A percentile compares a stretch with the other conserved stretches of the same genome.
phyloP scores from a whole-genome alignment of 2,329 filamentous ascomycete genomes.

The Botrytis paeoniae region DNA sequence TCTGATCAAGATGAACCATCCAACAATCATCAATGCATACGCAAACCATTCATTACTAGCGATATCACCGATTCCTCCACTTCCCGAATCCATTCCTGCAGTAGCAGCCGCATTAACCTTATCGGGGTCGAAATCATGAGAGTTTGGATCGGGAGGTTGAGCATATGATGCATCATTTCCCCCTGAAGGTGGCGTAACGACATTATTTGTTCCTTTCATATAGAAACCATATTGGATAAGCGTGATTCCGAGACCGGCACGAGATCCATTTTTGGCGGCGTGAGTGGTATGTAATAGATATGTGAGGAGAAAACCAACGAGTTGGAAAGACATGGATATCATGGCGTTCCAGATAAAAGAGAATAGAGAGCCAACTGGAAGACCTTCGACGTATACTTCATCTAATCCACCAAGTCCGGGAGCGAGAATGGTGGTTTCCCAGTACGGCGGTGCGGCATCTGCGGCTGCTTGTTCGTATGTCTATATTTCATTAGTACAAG shows the following conservation, averaged over 20 bases:
- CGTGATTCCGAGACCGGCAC: slow-evolving; percentile 89
- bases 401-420: slow-evolving; percentile 86
- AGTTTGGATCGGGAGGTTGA: slow-evolving; percentile 80
- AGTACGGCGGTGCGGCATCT: slow-evolving; percentile 93
- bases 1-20: slow-evolving; percentile 96
- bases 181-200: slow-evolving; percentile 40
- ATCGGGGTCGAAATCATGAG: slow-evolving; percentile 80
- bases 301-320: slow-evolving; percentile 95
- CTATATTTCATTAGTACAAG: slow-evolving; percentile 45
- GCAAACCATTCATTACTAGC: slow-evolving; percentile 82
- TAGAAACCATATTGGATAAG: slow-evolving; percentile 96
- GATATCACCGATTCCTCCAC: slow-evolving; percentile 54
- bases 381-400: slow-evolving; percentile 94
- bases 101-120: slow-evolving; percentile 51
- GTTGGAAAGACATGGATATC: slow-evolving; percentile 96
- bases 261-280: slow-evolving; percentile 94
- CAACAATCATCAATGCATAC: slow-evolving; percentile 92
- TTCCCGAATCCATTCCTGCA: slow-evolving; percentile 40
- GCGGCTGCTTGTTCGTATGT: slow-evolving; percentile 98
- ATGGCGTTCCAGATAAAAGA: slow-evolving; percentile 90
- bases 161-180: slow-evolving; percentile 56
- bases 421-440: slow-evolving; percentile 97
- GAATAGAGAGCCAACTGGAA: slow-evolving; percentile 86
- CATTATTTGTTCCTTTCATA: slow-evolving; percentile 66
- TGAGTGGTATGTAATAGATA: slow-evolving; percentile 98